Conservation (phyloP, 768 basidiomycete genomes). For the Trametes gibbosa region DNA sequence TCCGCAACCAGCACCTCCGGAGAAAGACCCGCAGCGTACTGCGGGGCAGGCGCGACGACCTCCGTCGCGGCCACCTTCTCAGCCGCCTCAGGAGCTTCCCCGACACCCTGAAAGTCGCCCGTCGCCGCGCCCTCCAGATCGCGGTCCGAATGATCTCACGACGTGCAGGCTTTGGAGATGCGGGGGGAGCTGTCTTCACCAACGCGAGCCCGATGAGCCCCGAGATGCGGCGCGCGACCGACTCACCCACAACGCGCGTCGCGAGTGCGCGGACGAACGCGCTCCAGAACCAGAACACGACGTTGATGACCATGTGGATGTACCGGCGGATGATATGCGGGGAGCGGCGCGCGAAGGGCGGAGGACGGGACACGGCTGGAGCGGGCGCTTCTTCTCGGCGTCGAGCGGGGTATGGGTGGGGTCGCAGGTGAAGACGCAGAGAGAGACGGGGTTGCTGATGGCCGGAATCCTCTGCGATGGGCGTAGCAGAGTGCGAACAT, state of each 20-base stretch:
- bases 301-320: conserved; percentile 11
- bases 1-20: not conserved
- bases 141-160: not conserved
- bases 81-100: not conserved
- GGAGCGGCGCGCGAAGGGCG: conserved; percentile 6
- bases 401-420: not conserved
- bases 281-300: conserved; percentile 19
- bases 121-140: not conserved
- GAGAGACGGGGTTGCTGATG: not conserved
- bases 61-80: not conserved
- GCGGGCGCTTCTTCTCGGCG: not conserved
- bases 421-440: not conserved
- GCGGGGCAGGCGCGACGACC: not conserved
- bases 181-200: conserved; percentile 3
- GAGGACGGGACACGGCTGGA: not conserved
- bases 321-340: conserved; percentile 14
- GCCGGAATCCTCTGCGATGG: not conserved
- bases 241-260: conserved; percentile 8
- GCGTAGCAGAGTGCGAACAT: not conserved
- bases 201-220: conserved; percentile 6
- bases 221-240: not conserved
- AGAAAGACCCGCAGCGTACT: not conserved
- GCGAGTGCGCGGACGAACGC: conserved; percentile 4
- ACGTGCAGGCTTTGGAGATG: not conserved
- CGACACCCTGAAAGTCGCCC: not conserved